phyloP scores from a whole-genome alignment of 2,329 filamentous ascomycete species.

The Pseudonectria buxi region DNA sequence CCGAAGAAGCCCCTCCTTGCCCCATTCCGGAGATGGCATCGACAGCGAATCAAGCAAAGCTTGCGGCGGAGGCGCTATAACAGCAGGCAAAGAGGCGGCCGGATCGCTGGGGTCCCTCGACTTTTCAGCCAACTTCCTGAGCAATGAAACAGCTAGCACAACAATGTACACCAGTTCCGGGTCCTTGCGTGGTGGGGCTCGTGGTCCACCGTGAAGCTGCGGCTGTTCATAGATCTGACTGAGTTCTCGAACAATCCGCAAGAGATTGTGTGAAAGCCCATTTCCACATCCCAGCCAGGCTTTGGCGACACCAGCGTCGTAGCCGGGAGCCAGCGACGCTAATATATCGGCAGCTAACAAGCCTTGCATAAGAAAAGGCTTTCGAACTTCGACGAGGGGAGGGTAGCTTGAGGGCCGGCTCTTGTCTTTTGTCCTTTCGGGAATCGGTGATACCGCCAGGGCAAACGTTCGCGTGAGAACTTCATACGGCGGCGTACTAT shows the following conservation, averaged over 20 bases:
- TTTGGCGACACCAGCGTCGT: slow-evolving; percentile 66
- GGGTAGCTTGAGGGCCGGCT: slow-evolving; percentile 54
- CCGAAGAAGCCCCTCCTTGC: slow-evolving; percentile 59
- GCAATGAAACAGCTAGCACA: slow-evolving; percentile 58
- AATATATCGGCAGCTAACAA: slow-evolving; percentile 86
- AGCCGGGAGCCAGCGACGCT: slow-evolving; percentile 62
- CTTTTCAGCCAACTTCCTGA: slow-evolving; percentile 65
- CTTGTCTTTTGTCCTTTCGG: slow-evolving; percentile 51
- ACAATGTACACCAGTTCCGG: slow-evolving; percentile 56
- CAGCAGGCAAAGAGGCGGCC: slow-evolving; percentile 46
- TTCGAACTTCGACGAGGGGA: slow-evolving; percentile 71
- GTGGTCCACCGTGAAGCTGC: slow-evolving; percentile 29
- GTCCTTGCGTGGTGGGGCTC: slow-evolving; percentile 36
- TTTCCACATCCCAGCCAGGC: slow-evolving; percentile 79
- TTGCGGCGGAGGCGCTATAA: slow-evolving; percentile 60
- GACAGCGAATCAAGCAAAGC: slow-evolving; percentile 60
- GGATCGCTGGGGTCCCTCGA: slow-evolving; percentile 49
- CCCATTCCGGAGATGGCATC: slow-evolving; percentile 55
- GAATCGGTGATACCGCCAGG: slow-evolving; percentile 77
- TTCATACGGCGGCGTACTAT: slow-evolving; percentile 60
- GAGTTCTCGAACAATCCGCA: slow-evolving; percentile 67
- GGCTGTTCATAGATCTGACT: slow-evolving; percentile 54
- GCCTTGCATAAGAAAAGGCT: slow-evolving; percentile 86
- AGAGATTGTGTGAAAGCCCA: slow-evolving; percentile 74
- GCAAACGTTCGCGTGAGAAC: slow-evolving; percentile 82